A percentile compares a stretch with the other conserved stretches of the same genome.
Evolutionary conservation across 2,329 filamentous ascomycete species (phyloP).

Genomic region (Claviceps lovelessii): DNA sequence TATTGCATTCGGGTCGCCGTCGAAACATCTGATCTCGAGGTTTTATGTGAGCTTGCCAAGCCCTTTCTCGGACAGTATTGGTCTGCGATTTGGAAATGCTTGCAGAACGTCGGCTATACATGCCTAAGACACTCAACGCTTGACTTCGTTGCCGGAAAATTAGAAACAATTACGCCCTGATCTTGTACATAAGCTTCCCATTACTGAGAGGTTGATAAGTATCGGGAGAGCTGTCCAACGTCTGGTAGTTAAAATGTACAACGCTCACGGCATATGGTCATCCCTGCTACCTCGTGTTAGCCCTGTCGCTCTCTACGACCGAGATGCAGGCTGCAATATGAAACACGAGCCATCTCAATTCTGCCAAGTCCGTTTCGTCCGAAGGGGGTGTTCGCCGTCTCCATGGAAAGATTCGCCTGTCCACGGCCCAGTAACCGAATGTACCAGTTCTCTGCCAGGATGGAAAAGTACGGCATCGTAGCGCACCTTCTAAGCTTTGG

Average conservation of each 20-base stretch:
- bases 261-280: background rate
- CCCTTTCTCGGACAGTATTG: background rate
- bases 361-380: background rate
- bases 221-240: background rate
- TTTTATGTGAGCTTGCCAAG: background rate
- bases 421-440: background rate
- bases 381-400: background rate
- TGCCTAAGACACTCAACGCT: background rate
- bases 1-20: background rate
- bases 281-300: constrained; percentile 7
- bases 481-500: background rate
- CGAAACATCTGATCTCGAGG: background rate
- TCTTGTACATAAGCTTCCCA: background rate
- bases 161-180: background rate
- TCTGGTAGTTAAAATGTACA: background rate
- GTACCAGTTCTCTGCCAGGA: too few species aligned
- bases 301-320: constrained; percentile 4
- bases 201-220: background rate
- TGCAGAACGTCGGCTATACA: background rate
- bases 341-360: background rate
- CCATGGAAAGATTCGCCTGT: background rate
- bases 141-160: background rate
- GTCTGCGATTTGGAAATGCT: background rate
- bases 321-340: constrained; percentile 3
- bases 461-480: background rate